Base-by-base conservation (phyloP, 1,284 basidiomycete genomes). In the Cutaneotrichosporon spelunceum region DNA sequence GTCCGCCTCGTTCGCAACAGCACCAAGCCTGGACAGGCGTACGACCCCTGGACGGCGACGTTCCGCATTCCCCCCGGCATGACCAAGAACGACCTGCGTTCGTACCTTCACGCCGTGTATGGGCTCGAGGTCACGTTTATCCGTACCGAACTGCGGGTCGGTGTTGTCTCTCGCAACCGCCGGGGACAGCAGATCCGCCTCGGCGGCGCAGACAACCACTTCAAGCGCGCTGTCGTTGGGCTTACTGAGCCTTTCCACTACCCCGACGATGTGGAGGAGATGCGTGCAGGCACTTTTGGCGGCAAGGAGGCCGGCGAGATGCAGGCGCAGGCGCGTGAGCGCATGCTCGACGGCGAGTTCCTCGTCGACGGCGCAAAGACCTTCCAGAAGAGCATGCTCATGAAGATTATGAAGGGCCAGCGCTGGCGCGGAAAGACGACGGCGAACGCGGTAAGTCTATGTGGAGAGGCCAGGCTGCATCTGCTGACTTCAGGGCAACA, bases 21-120 rank as follows among this genome's bases (percentile, higher is more conserved):
- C 71, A 93, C 91, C 0, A 86, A 84, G 0, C 78, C 81, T 1
- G 90, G 89, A 0, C 80, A 90, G 70, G 82, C 90, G 5, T 97
- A 97, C 83, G 95, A 97, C 69, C 90, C 93, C 1, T 93, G 88
- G 81, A 89, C 93, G 77, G 93, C 93, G 8, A 97, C 94, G 1
- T 96, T 97, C 83, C 89, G 91, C 61, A 84, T 96, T 47, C 82
- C 82, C 1, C 87, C 87, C 62, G 87, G 86, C 57, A 84, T 95
- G 80, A 95, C 92, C 60, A 97, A 97, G 81, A 91, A 88, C 65
- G 91, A 93, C 78, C 82, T 97, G 34, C 87, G 92, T 52, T 89
- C 89, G 3, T 95, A 96, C 78, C 85, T 97, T 30, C 80, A 81
- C 39, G 83, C 91, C 29, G 85, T 89, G 48, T 97, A 97, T 73